These are phyloP conservation scores for Alternaria ventricosa DNA, from an alignment of 2,329 filamentous ascomycete genomes.

Conservation along the genomic window DNA sequence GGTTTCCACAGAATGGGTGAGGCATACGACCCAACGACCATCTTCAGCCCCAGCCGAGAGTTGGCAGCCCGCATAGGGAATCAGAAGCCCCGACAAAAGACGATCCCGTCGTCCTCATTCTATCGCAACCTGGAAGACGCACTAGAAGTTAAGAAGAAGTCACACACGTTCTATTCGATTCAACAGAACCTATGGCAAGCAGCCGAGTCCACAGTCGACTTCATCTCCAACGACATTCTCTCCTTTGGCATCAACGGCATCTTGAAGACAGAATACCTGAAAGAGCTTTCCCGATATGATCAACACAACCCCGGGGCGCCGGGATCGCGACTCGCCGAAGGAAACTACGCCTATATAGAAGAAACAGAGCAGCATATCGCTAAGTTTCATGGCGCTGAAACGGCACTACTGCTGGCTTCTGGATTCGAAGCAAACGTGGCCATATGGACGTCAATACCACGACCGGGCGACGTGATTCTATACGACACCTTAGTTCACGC, in stretches of 20 bases:
- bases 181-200: not conserved
- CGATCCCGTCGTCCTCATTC: not conserved
- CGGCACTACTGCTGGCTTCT: not conserved
- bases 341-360: not conserved
- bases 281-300: not conserved
- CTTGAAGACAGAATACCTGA: not conserved
- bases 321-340: not conserved
- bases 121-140: not conserved
- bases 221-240: not conserved
- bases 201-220: not conserved
- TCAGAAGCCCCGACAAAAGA: not conserved
- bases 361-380: not conserved
- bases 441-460: not conserved
- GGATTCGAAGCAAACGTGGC: not conserved
- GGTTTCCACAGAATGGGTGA: not conserved
- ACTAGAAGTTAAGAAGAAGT: not conserved
- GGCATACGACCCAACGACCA: not conserved
- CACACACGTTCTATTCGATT: not conserved
- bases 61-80: not conserved
- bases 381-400: not conserved
- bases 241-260: not conserved
- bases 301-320: not conserved
- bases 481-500: not conserved
- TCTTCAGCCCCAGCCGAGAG: not conserved
- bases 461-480: not conserved